phyloP scores from a whole-genome alignment of 345 rosid species.

The Brassica incana region DNA sequence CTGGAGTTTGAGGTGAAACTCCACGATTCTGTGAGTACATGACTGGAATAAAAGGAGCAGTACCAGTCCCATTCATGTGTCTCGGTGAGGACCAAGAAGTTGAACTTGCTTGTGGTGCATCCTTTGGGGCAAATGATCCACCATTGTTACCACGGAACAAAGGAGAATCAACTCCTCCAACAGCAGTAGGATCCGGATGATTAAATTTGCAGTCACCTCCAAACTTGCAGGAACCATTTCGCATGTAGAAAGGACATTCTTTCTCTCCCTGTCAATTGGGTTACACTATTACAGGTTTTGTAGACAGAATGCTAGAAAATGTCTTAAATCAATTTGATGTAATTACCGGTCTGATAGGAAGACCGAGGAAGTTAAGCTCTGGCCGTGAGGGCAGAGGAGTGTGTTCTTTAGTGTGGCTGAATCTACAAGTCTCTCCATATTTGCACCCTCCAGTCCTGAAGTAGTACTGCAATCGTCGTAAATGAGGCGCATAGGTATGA shows the following conservation, averaged over 20 bases:
- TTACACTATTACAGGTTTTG: conserved; percentile 25
- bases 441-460: conserved; percentile 95
- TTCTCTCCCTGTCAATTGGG: conserved; percentile 69
- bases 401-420: conserved; percentile 64
- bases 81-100: conserved; percentile 78
- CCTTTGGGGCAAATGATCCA: conserved; percentile 51
- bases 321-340: not conserved
- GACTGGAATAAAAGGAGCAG: conserved; percentile 64
- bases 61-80: conserved; percentile 49
- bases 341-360: conserved; percentile 83
- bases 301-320: conserved; percentile 10
- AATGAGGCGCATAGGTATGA: not conserved
- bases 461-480: conserved; percentile 73
- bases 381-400: conserved; percentile 38
- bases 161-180: conserved; percentile 56
- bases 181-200: conserved; percentile 89
- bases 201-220: conserved; percentile 83
- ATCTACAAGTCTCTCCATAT: conserved; percentile 89
- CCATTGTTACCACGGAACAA: conserved; percentile 55
- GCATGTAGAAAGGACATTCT: conserved; percentile 96
- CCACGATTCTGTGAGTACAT: conserved; percentile 64
- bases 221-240: conserved; percentile 93
- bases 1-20: conserved; percentile 60
- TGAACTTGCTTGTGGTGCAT: conserved; percentile 52
- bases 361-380: conserved; percentile 87